These are phyloP conservation scores for Botrytis paeoniae DNA, from an alignment of 2,329 filamentous ascomycete species.

Conservation along the genomic window DNA sequence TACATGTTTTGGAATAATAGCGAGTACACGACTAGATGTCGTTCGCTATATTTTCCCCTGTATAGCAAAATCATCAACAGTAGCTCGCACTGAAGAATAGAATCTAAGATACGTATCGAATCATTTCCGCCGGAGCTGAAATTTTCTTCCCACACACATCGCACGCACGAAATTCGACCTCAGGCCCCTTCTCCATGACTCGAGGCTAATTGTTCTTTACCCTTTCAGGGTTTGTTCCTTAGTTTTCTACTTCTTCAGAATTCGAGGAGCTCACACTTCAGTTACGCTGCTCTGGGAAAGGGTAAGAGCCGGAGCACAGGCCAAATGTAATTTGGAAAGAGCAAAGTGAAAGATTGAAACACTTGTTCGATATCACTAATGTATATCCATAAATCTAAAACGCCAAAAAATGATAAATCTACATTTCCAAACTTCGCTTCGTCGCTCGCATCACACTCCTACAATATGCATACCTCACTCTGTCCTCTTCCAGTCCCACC, in stretches of 20 bases:
- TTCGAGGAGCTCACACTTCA: not conserved
- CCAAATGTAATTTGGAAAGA: not conserved
- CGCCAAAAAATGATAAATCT: not conserved
- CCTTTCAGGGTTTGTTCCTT: not conserved
- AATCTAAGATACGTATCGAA: too few species aligned
- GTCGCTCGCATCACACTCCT: slow-evolving; percentile 68
- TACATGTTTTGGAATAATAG: too few species aligned
- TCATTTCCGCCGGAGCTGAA: too few species aligned
- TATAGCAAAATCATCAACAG: too few species aligned
- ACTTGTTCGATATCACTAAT: not conserved
- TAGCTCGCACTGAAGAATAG: too few species aligned
- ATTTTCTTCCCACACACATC: too few species aligned
- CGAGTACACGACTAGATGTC: too few species aligned
- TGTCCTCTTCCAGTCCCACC: slow-evolving; percentile 70
- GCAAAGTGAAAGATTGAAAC: not conserved
- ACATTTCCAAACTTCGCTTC: slow-evolving; percentile 40
- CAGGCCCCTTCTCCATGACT: not conserved
- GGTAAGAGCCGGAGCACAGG: not conserved
- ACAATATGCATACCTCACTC: slow-evolving; percentile 63
- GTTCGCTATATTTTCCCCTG: too few species aligned
- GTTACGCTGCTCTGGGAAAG: not conserved
- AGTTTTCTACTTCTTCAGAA: not conserved
- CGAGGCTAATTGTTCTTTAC: not conserved
- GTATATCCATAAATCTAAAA: not conserved
- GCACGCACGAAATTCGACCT: not conserved